Evolutionary conservation across 345 rosid species (phyloP), one percentile per base, ranked within the genome.

Genomic region (Geranium rotundifolium): DNA sequence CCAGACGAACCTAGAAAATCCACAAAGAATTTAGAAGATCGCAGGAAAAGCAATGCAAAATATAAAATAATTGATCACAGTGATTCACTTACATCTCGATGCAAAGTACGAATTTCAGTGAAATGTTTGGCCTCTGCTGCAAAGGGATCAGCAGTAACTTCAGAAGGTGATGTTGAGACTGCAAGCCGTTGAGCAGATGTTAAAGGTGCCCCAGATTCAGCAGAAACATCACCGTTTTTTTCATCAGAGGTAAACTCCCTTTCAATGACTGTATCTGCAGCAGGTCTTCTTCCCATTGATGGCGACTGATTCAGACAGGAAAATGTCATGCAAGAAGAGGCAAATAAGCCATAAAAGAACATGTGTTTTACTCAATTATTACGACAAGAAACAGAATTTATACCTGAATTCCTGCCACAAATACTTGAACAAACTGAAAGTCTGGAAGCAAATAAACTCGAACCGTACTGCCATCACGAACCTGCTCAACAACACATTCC

Each of bases 401-500:
- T 68, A 90, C 99, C 97, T 95, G 97, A 63, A 88, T 77, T 75
- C 99, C 99, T 1, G 99, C 99, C 70, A 95, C 88, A 73, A 85
- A 87, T 17, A 95, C 99, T 78, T 86, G 96, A 63, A 95, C 97
- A 71, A 84, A 95, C 80, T 88, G 95, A 75, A 90, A 88, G 29
- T 85, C 93, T 29, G 99, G 99, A 73, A 95, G 97, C 85, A 95
- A 81, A 78, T 90, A 81, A 57, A 90, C 95, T 31, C 95, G 85
- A 29, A 91, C 70, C 34, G 89, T 85, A 66, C 96, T 91, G 58
- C 98, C 98, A 84, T 91, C 96, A 57, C 95, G 95, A 67, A 87
- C 90, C 73, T 91, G 96, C 86, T 91, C 98, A 49, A 91, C 98
- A 71, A 91, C 79, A 67, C 86, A 84, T 80, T 91, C 72, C 95